Conservation (phyloP, 1,284 basidiomycete genomes). For the Xanthoconium separans region DNA sequence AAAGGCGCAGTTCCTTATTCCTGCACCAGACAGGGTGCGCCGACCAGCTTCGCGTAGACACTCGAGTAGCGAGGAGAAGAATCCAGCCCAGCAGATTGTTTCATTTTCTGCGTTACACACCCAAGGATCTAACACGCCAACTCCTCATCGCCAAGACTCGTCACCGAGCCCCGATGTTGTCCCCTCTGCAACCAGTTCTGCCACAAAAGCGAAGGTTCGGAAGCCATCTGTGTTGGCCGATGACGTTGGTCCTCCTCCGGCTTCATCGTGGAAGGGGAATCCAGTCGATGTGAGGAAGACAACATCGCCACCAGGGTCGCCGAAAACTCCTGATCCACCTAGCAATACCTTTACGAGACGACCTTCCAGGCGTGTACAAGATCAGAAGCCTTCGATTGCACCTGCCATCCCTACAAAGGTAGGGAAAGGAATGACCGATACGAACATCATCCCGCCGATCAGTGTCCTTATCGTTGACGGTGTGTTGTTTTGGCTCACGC, state of each 20-base stretch:
- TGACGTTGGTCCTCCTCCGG: slow-evolving; percentile 15
- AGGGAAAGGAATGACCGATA: slow-evolving; percentile 35
- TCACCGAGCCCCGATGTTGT: slow-evolving; percentile 24
- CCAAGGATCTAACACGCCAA: slow-evolving; percentile 12
- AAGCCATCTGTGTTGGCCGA: slow-evolving; percentile 33
- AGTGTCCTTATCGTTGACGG: slow-evolving; percentile 96
- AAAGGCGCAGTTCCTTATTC: slow-evolving; percentile 38
- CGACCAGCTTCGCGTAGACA: slow-evolving; percentile 28
- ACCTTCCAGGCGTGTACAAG: slow-evolving; percentile 26
- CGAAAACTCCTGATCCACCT: slow-evolving; percentile 29
- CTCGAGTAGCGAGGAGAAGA: slow-evolving; percentile 30
- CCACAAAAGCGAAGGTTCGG: slow-evolving; percentile 25
- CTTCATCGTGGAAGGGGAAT: slow-evolving; percentile 30
- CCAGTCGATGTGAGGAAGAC: slow-evolving; percentile 33
- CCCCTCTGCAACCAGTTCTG: slow-evolving; percentile 2
- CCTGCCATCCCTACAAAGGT: slow-evolving; percentile 20
- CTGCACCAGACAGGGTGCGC: slow-evolving; percentile 29
- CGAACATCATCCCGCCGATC: slow-evolving; percentile 86
- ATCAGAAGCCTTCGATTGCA: slow-evolving; percentile 28
- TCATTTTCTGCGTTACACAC: slow-evolving; percentile 37
- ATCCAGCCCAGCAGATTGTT: slow-evolving; percentile 20
- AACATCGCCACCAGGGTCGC: slow-evolving; percentile 36
- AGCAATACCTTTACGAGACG: slow-evolving; percentile 27
- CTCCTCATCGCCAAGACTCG: slow-evolving; percentile 27
- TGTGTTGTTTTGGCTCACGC: slow-evolving; percentile 38